Evolutionary conservation across 2,329 filamentous ascomycete genomes (phyloP).

Genomic region (Metarhizium sp.): DNA sequence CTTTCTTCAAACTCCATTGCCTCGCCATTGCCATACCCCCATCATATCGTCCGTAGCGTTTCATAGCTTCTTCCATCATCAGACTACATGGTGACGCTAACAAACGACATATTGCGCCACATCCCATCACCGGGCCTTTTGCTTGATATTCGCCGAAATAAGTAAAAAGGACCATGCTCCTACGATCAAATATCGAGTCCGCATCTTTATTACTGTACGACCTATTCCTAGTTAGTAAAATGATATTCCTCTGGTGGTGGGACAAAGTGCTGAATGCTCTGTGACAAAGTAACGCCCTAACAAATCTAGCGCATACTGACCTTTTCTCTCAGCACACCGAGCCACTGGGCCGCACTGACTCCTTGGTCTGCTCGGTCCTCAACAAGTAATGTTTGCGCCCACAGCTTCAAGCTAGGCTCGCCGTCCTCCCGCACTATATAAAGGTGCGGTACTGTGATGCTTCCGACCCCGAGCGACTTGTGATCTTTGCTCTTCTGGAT

Average conservation of each 20-base stretch:
- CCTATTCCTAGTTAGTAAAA: neutral
- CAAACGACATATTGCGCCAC: neutral
- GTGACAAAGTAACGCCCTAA: neutral
- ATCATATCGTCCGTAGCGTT: neutral
- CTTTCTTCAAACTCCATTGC: neutral
- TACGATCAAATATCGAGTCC: neutral
- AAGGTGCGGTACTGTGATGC: conserved; percentile 83
- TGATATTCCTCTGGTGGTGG: neutral
- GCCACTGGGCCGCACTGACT: conserved; percentile 86
- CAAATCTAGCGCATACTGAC: conserved; percentile 34
- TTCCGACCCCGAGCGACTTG: conserved; percentile 77
- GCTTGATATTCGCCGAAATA: neutral
- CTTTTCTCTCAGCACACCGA: conserved; percentile 90
- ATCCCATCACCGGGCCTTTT: neutral
- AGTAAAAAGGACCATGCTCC: neutral
- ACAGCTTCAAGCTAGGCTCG: conserved; percentile 87
- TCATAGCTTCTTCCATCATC: neutral
- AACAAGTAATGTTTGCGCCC: conserved; percentile 92
- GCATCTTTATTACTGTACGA: neutral
- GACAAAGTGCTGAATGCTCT: neutral
- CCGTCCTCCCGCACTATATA: conserved; percentile 94
- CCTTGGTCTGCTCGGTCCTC: conserved; percentile 93
- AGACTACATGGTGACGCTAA: neutral
- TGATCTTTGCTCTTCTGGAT: conserved; percentile 89
- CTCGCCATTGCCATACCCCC: neutral